Conservation (phyloP, 1,284 basidiomycete species). For the Marasmius tenuissimus region DNA sequence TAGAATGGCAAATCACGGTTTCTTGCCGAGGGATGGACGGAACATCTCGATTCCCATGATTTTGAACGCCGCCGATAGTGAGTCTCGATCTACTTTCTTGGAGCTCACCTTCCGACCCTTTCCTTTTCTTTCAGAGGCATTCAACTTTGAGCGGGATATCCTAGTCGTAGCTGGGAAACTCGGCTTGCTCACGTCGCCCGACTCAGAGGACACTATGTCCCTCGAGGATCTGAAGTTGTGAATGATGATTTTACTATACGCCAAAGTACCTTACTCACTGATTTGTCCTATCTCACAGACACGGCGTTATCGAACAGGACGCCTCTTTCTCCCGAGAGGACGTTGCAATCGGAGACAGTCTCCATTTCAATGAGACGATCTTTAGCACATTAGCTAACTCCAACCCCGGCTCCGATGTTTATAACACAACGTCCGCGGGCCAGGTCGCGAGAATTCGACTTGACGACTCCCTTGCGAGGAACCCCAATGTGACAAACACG, state of each 20-base stretch:
- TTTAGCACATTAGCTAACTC: not conserved
- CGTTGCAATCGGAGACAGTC: constrained; percentile 15
- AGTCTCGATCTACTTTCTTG: not conserved
- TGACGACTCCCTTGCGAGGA: not conserved
- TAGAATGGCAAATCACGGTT: constrained; percentile 22
- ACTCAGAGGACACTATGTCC: constrained; percentile 1
- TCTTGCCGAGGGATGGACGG: constrained; percentile 17
- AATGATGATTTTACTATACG: not conserved
- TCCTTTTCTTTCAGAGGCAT: constrained; percentile 1
- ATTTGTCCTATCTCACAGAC: constrained; percentile 8
- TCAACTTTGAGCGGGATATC: constrained; percentile 1
- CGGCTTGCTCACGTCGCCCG: constrained; percentile 12
- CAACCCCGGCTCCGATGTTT: not conserved
- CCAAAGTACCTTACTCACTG: not conserved
- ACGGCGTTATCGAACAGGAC: constrained; percentile 22
- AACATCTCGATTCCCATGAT: constrained; percentile 17
- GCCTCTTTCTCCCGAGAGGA: constrained; percentile 22
- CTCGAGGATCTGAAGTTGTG: constrained; percentile 16
- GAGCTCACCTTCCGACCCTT: not conserved
- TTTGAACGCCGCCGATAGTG: constrained; percentile 11
- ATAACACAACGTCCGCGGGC: not conserved
- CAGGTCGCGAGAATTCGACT: constrained; percentile 5
- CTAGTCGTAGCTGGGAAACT: constrained; percentile 14
- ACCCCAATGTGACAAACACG: constrained; percentile 2
- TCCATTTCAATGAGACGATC: constrained; percentile 17